Evolutionary conservation across 1,284 basidiomycete genomes (phyloP).

Genomic region (Rhodotorula sp.): DNA sequence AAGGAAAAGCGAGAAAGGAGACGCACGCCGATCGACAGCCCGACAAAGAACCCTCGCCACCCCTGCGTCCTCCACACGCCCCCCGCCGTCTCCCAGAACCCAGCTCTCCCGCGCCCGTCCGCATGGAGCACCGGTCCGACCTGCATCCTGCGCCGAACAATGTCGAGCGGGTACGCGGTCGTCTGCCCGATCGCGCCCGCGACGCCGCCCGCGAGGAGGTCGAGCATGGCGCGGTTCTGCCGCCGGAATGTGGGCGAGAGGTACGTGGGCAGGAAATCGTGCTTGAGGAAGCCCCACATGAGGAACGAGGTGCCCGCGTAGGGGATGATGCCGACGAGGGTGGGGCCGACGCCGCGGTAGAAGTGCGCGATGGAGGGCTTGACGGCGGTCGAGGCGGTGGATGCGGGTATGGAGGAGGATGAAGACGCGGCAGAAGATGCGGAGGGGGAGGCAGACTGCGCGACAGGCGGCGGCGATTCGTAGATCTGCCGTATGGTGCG

Average conservation of each 20-base stretch:
- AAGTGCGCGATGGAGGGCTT: constrained; percentile 73
- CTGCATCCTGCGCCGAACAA: constrained; percentile 91
- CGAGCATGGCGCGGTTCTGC: constrained; percentile 56
- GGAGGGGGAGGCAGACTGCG: constrained; percentile 38
- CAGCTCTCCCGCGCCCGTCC: constrained; percentile 52
- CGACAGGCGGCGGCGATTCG: constrained; percentile 59
- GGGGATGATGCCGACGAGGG: constrained; percentile 88
- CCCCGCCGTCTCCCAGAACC: constrained; percentile 73
- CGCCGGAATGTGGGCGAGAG: constrained; percentile 11
- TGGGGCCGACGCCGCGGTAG: constrained; percentile 93
- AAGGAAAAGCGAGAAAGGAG: neutral
- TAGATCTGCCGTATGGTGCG: constrained; percentile 69
- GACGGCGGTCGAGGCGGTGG: constrained; percentile 45
- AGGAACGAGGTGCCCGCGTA: constrained; percentile 97
- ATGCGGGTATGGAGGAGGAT: neutral
- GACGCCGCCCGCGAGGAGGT: constrained; percentile 81
- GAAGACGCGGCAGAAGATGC: constrained; percentile 37
- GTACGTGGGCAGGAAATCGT: constrained; percentile 59
- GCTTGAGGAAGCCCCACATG: constrained; percentile 80
- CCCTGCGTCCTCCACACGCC: constrained; percentile 70
- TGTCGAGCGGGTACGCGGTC: constrained; percentile 93
- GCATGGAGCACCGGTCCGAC: constrained; percentile 76
- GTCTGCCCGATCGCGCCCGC: constrained; percentile 88
- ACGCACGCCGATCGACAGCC: constrained; percentile 73
- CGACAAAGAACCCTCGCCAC: constrained; percentile 89